Percentiles rank a stretch among this genome's conserved stretches.
Conservation (phyloP, 495 filamentous ascomycete species). For the Aspergillus sclerotioniger region DNA sequence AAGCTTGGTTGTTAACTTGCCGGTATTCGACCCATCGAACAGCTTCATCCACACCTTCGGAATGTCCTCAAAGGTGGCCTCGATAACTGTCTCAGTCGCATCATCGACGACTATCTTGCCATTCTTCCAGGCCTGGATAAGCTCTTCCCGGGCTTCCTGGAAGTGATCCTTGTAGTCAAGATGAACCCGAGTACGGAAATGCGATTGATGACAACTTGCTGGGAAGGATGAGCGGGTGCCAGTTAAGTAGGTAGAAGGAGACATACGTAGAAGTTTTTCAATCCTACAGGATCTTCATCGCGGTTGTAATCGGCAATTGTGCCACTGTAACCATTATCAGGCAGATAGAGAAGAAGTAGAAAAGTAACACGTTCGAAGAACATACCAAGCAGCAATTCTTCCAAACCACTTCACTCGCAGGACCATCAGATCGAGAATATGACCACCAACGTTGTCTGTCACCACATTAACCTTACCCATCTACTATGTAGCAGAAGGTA, state of each 20-base stretch:
- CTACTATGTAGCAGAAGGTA: too few species aligned
- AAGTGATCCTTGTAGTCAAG: conserved; percentile 48
- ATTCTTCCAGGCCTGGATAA: conserved; percentile 51
- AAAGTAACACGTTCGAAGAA: background rate
- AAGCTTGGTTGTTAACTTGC: conserved; percentile 47
- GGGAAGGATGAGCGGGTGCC: background rate
- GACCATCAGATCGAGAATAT: conserved; percentile 62
- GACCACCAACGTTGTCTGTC: conserved; percentile 66
- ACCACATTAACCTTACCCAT: background rate
- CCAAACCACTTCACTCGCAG: conserved; percentile 51
- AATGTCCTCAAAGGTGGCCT: conserved; percentile 50
- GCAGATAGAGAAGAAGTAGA: background rate
- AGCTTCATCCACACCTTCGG: conserved; percentile 50
- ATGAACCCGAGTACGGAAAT: conserved; percentile 64
- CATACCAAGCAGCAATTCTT: conserved; percentile 58
- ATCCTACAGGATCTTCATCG: conserved; percentile 20
- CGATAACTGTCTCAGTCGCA: conserved; percentile 54
- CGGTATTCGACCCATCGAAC: conserved; percentile 56
- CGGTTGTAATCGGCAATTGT: conserved; percentile 51
- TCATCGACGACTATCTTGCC: conserved; percentile 51
- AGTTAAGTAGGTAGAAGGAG: background rate
- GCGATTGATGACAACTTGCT: conserved; percentile 48
- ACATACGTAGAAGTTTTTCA: conserved; percentile 48
- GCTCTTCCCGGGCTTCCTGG: conserved; percentile 38
- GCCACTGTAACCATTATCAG: conserved; percentile 31